phyloP scores from a whole-genome alignment of 768 basidiomycete species.

The Rubroboletus satanas region DNA sequence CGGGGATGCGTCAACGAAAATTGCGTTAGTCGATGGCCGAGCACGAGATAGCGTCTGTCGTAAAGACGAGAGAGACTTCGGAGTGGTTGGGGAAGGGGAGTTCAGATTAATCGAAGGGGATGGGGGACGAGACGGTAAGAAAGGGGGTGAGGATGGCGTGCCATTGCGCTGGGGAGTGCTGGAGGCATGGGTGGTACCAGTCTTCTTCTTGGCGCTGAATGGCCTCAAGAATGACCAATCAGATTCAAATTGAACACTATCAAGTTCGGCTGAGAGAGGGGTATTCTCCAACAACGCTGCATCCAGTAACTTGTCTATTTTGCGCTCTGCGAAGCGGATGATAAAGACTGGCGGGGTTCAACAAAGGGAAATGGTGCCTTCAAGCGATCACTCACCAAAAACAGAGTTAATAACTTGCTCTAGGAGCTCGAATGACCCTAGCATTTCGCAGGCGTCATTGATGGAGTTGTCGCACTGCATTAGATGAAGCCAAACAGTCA shows the following conservation, averaged over 20 bases:
- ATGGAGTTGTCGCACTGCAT: conserved; percentile 82
- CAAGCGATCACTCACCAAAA: conserved; percentile 56
- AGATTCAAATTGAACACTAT: conserved; percentile 87
- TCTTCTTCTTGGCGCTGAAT: conserved; percentile 61
- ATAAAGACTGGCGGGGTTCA: conserved; percentile 68
- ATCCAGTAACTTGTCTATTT: conserved; percentile 85
- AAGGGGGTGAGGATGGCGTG: conserved; percentile 48
- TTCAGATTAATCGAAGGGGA: conserved; percentile 48
- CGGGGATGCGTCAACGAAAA: conserved; percentile 46
- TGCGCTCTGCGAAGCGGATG: conserved; percentile 86
- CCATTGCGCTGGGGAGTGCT: conserved; percentile 34
- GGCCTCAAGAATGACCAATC: conserved; percentile 92
- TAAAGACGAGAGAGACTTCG: conserved; percentile 63
- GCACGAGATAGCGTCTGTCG: conserved; percentile 58
- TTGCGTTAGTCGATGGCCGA: conserved; percentile 47
- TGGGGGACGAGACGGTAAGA: conserved; percentile 42
- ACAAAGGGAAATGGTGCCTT: not conserved
- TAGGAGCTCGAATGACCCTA: conserved; percentile 80
- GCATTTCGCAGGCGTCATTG: conserved; percentile 73
- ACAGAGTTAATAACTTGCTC: conserved; percentile 94
- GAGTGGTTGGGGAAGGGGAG: conserved; percentile 42
- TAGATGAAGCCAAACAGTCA: conserved; percentile 85
- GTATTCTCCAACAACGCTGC: conserved; percentile 77
- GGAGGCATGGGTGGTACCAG: conserved; percentile 22
- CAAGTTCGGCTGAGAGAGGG: conserved; percentile 72